Evolutionary conservation across 768 basidiomycete genomes (phyloP), one percentile per base, ranked within the genome.

Genomic region (Rossbeevera mucosa): DNA sequence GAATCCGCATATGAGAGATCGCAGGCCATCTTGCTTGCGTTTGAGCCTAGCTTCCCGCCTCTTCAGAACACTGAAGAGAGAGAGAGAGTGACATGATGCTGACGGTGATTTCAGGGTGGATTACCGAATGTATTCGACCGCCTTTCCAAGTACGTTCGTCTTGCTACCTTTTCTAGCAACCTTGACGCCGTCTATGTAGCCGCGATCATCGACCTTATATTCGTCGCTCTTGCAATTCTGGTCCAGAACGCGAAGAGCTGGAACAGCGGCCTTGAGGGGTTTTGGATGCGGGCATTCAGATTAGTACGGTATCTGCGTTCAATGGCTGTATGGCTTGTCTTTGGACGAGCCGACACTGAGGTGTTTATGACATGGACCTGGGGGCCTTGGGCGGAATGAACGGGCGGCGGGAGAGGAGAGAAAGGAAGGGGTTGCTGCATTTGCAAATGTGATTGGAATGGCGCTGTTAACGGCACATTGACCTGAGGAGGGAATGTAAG

Each of bases 131-230:
- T 94, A 94, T 67, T 94, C 92, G 9, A 89, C 88, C 0, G 91
- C 91, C 56, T 94, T 94, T 30, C 87, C 90, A 9, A 94, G 78
- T 5, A 94, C 88, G 52, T 90, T 91, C 3, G 91, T 91, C 64
- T 94, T 94, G 70, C 86, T 88, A 67, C 89, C 89, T 71, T 93
- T 94, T 53, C 91, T 78, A 7, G 92, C 92, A 9, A 92, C 86
- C 66, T 88, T 88, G 64, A 94, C 89, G n/a, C 92, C 92, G 60
- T 94, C 92, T 2, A 93, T 86, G 58, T 86, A 92, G 3, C 92
- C 92, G 4, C 90, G 79, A 33, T 85, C 82, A 55, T 93, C 90
- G n/a, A 89, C 81, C 2, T 80, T 72, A 44, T 68, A 63, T 14
- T 73, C 75, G 3, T 78, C 75, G 28, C 41, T 63, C 54, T 79